phyloP scores from a whole-genome alignment of 345 rosid genomes.

The Draba incana region DNA sequence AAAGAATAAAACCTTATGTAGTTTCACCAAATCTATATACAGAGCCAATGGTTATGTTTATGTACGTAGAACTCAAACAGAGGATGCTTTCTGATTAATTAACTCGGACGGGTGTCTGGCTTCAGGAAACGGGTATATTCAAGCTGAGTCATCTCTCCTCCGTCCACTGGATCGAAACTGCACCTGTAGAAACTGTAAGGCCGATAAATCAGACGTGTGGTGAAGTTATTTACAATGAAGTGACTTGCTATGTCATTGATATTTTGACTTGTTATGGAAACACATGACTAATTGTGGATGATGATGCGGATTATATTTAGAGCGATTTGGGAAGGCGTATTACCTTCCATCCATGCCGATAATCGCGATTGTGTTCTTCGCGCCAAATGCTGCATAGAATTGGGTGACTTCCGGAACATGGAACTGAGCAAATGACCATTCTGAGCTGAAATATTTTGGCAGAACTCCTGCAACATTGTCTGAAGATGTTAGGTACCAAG shows the following conservation, averaged over 20 bases:
- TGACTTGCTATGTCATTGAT: background rate
- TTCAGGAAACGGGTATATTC: conserved; percentile 77
- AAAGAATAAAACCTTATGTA: conserved; percentile 11
- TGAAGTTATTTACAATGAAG: background rate
- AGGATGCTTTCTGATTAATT: conserved; percentile 20
- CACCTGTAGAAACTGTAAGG: conserved; percentile 84
- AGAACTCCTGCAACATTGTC: conserved; percentile 60
- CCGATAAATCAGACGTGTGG: conserved; percentile 17
- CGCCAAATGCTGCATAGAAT: conserved; percentile 83
- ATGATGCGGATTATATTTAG: background rate
- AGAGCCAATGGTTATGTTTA: conserved; percentile 29
- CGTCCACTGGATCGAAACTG: conserved; percentile 77
- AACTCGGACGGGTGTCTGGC: conserved; percentile 37
- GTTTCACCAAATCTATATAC: conserved; percentile 31
- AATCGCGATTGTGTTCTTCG: conserved; percentile 68
- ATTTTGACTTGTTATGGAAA: conserved; percentile 1
- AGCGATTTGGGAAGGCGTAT: conserved; percentile 7
- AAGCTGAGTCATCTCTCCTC: conserved; percentile 92
- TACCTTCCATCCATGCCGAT: conserved; percentile 93
- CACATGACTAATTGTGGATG: conserved; percentile 9
- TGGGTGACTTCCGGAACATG: conserved; percentile 74
- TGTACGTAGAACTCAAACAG: conserved; percentile 9
- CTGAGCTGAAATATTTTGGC: conserved; percentile 95
- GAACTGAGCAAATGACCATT: conserved; percentile 95
- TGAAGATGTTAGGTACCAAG: conserved; percentile 14